phyloP scores from a whole-genome alignment of 202 grass and related monocot species.

The Elaeis oleifera region DNA sequence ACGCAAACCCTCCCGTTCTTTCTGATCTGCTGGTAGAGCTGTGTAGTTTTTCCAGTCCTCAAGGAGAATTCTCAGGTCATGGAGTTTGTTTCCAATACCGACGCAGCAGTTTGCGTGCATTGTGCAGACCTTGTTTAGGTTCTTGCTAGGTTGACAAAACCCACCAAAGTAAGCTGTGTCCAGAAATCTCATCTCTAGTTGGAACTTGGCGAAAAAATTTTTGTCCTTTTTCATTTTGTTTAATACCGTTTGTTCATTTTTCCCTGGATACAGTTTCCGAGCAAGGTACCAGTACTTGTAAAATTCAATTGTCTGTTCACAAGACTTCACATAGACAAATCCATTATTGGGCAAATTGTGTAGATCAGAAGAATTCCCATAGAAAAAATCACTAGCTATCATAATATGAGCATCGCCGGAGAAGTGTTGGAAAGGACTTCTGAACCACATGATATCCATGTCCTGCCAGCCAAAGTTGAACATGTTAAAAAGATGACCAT shows the following conservation, averaged over 20 bases:
- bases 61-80: constrained; percentile 43
- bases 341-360: neutral
- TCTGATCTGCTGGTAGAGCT: neutral
- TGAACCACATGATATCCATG: constrained; percentile 23
- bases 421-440: constrained; percentile 14
- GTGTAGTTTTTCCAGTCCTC: constrained; percentile 46
- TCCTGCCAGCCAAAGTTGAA: constrained; percentile 3
- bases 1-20: no score
- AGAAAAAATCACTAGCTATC: constrained; percentile 2
- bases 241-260: constrained; percentile 13
- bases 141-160: constrained; percentile 22
- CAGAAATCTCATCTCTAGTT: constrained; percentile 48
- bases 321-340: constrained; percentile 25
- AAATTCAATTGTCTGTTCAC: constrained; percentile 15
- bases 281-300: constrained; percentile 18
- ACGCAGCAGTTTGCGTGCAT: constrained; percentile 57
- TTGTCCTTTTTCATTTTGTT: constrained; percentile 1
- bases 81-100: constrained; percentile 40
- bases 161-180: constrained; percentile 73
- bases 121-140: neutral
- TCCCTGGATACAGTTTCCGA: neutral
- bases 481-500: no score
- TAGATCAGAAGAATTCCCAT: neutral
- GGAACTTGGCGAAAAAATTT: constrained; percentile 40
- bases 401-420: neutral